A percentile compares a stretch with the other conserved stretches of the same genome.
phyloP scores from a whole-genome alignment of 1,284 basidiomycete species.

The Gastroboletus turbinatus region DNA sequence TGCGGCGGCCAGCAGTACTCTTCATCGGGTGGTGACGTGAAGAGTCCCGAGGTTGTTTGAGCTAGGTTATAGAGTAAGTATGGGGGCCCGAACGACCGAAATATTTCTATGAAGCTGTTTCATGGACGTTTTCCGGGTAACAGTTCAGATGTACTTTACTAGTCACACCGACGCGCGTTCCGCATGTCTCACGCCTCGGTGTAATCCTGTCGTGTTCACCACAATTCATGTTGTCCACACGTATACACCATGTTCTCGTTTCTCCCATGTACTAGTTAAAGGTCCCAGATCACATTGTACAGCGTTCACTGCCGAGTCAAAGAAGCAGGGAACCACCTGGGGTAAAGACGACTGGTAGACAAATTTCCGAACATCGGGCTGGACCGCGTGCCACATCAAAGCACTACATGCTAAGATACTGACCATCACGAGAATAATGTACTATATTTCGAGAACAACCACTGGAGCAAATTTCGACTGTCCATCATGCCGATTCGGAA shows the following conservation, averaged over 20 bases:
- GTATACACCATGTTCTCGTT: too few relatives aligned
- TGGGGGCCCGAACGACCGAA: not conserved
- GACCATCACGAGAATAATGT: slow-evolving; percentile 77
- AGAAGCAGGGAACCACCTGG: not conserved
- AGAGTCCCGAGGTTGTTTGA: not conserved
- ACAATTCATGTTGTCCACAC: not conserved
- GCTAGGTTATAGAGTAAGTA: not conserved
- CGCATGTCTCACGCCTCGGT: not conserved
- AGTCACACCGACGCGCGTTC: not conserved
- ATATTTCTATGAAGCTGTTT: not conserved
- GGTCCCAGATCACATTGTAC: too few relatives aligned
- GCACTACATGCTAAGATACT: too few relatives aligned
- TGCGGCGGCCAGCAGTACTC: not conserved
- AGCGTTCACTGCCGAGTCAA: not conserved
- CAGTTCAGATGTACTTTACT: too few relatives aligned
- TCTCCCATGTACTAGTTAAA: too few relatives aligned
- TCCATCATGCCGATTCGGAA: slow-evolving; percentile 90
- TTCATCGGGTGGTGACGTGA: not conserved
- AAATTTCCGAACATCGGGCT: too few relatives aligned
- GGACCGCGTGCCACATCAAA: too few relatives aligned
- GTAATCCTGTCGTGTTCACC: not conserved
- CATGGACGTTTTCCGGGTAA: not conserved
- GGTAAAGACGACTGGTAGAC: too few relatives aligned
- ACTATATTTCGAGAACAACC: slow-evolving; percentile 88
- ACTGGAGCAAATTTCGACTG: slow-evolving; percentile 88